Conservation (phyloP, 169 alveolate genomes). For the Besnoitia besnoiti region DNA sequence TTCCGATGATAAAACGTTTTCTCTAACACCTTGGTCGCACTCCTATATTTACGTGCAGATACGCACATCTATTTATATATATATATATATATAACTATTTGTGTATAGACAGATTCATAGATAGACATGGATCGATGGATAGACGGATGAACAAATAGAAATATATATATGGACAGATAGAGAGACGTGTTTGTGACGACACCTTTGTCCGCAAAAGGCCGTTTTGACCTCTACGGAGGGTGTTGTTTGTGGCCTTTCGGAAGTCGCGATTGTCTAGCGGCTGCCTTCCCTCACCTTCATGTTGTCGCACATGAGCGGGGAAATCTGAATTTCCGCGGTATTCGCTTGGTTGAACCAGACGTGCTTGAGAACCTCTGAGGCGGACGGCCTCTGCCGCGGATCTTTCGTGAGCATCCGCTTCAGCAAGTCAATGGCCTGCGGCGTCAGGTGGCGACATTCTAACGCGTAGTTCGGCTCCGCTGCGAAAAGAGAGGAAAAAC, state of each 20-base stretch:
- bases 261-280: no score
- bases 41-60: no score
- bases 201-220: no score
- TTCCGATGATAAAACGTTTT: no score
- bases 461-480: conserved; percentile 71
- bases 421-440: conserved; percentile 78
- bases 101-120: not conserved
- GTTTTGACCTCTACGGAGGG: no score
- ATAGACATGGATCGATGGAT: not conserved
- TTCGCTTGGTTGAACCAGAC: conserved; percentile 79
- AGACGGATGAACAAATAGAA: not conserved
- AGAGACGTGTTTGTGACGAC: no score
- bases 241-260: no score
- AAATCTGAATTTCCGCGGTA: conserved; percentile 31
- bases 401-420: conserved; percentile 79
- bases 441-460: conserved; percentile 81
- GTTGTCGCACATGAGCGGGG: conserved; percentile 65
- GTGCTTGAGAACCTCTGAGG: conserved; percentile 75
- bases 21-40: no score
- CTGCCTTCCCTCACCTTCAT: conserved; percentile 57
- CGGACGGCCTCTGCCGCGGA: conserved; percentile 80
- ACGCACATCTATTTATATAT: not conserved
- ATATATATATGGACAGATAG: not conserved
- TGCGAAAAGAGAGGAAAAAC: not conserved
- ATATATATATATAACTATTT: no score